Evolutionary conservation across 2,329 filamentous ascomycete species (phyloP).

Genomic region (Didymella arachidicola): DNA sequence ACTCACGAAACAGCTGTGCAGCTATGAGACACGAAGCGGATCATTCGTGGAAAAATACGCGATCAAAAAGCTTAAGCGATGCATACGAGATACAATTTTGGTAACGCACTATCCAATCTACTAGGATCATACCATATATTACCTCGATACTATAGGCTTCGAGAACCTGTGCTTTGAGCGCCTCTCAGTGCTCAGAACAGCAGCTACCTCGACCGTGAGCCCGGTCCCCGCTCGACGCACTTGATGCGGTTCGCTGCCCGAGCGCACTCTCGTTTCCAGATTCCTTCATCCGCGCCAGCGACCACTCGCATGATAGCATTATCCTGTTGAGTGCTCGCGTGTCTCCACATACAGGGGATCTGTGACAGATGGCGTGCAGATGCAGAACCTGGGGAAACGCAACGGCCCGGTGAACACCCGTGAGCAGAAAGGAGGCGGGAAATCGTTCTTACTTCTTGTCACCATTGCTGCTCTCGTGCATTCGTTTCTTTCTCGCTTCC

Average conservation of each 20-base stretch:
- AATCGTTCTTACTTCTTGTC: background rate
- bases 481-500: background rate
- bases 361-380: constrained; percentile 25
- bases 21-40: background rate
- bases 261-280: constrained; percentile 1
- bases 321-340: constrained; percentile 12
- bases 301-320: constrained; percentile 24
- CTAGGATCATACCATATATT: constrained; percentile 12
- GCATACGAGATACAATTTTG: background rate
- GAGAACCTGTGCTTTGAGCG: constrained; percentile 3
- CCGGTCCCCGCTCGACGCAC: background rate
- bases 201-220: background rate
- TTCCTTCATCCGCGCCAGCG: constrained; percentile 8
- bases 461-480: background rate
- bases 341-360: constrained; percentile 19
- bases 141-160: constrained; percentile 3
- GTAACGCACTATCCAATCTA: constrained; percentile 8
- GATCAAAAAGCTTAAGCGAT: constrained; percentile 1
- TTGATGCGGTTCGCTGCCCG: constrained; percentile 8
- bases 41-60: constrained; percentile 11
- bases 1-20: constrained; percentile 8
- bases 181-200: background rate
- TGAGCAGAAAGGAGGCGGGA: constrained; percentile 5
- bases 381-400: constrained; percentile 33
- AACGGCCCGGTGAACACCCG: constrained; percentile 10